A percentile compares a stretch with the other conserved stretches of the same genome.
These are phyloP conservation scores for Metroxylon sagu DNA, from an alignment of 176 grass and related monocot species.

Conservation along the genomic window DNA sequence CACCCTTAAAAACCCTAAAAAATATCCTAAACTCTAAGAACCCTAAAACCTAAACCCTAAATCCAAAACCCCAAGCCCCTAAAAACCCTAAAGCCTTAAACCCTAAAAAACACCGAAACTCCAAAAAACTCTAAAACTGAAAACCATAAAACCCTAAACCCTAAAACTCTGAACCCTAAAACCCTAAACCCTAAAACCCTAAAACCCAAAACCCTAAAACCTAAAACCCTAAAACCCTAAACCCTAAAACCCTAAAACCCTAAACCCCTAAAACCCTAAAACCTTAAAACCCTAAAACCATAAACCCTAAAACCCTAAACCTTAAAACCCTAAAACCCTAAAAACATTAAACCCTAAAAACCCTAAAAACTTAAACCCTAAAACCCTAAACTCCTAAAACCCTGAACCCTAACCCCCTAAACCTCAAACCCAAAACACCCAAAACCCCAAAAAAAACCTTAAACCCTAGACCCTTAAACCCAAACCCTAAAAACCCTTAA, in stretches of 20 bases:
- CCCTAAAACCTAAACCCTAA: conserved; percentile 3
- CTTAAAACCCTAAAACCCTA: not conserved
- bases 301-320: no score
- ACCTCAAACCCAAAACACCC: no score
- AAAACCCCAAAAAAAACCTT: no score
- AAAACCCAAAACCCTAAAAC: not conserved
- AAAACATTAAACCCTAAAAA: not conserved
- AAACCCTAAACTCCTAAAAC: not conserved
- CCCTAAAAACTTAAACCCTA: not conserved
- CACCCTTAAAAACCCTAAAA: conserved; percentile 3
- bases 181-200: conserved; percentile 1
- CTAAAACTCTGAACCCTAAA: not conserved
- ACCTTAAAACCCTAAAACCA: no score
- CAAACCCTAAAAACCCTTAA: no score
- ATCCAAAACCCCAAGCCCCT: not conserved
- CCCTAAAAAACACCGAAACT: no score
- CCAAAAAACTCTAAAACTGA: no score
- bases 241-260: conserved; percentile 1
- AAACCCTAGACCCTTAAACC: no score
- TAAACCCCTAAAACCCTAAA: no score
- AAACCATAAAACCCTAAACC: no score
- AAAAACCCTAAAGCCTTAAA: no score
- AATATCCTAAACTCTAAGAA: not conserved
- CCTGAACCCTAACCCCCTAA: not conserved
- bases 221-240: conserved; percentile 5